Evolutionary conservation across 140 eudicot genomes (phyloP).

Genomic region (Stevia rebaudiana): DNA sequence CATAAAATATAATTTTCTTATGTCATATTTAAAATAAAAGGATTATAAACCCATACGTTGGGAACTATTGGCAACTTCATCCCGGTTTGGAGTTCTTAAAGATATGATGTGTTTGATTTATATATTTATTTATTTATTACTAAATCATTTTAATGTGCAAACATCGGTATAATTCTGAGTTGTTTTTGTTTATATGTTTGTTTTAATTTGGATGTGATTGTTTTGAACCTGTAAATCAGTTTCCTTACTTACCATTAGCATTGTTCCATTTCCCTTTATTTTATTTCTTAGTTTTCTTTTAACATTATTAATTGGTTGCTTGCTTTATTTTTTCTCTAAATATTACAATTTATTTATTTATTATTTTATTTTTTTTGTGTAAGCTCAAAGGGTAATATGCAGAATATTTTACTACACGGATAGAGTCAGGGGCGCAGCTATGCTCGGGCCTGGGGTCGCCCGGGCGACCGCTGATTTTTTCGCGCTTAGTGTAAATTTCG

Average conservation of each 20-base stretch:
- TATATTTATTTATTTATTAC: neutral
- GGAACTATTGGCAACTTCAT: conserved; percentile 87
- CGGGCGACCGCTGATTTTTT: no score
- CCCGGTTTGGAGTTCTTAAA: conserved; percentile 94
- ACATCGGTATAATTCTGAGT: neutral
- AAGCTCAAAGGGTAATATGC: conserved; percentile 99
- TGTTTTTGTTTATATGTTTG: neutral
- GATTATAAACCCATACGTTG: conserved; percentile 89
- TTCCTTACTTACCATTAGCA: neutral
- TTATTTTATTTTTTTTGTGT: conserved; percentile 1
- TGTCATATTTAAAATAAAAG: conserved; percentile 37
- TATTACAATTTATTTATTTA: neutral
- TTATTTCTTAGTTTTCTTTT: neutral
- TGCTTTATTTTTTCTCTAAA: neutral
- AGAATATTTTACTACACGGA: conserved; percentile 89
- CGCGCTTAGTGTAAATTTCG: no score
- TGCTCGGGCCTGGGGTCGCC: no score
- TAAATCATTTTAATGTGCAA: neutral
- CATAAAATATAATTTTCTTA: neutral
- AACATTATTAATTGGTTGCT: neutral
- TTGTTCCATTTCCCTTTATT: neutral
- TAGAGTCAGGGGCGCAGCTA: no score
- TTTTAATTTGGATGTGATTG: neutral
- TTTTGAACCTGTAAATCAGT: neutral
- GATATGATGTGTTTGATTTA: conserved; percentile 56